Conservation (phyloP, 257 asterid species). For the Solanum virginianum region DNA sequence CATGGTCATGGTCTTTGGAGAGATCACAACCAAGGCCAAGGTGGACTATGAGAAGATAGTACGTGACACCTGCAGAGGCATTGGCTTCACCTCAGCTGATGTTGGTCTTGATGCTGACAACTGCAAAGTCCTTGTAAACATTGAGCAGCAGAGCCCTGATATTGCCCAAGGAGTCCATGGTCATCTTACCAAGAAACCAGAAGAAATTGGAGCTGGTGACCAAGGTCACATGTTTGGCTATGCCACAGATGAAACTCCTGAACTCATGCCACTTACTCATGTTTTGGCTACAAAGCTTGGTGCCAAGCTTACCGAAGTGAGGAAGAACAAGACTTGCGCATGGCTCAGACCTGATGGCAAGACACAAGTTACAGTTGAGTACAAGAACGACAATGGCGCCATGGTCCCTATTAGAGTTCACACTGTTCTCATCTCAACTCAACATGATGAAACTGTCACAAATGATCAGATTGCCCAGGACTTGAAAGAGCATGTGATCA, state of each 20-base stretch:
- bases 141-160: constrained; percentile 64
- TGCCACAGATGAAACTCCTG: constrained; percentile 69
- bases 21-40: constrained; percentile 56
- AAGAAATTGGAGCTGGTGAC: constrained; percentile 69
- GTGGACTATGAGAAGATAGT: constrained; percentile 57
- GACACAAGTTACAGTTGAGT: constrained; percentile 68
- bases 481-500: constrained; percentile 65
- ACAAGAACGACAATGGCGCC: constrained; percentile 48
- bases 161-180: constrained; percentile 71
- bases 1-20: constrained; percentile 59
- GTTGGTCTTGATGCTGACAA: constrained; percentile 60
- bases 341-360: constrained; percentile 72
- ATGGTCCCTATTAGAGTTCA: constrained; percentile 62
- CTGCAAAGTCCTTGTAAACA: constrained; percentile 57
- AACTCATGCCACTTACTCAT: constrained; percentile 64
- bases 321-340: constrained; percentile 47
- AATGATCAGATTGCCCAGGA: constrained; percentile 47
- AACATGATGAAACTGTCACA: constrained; percentile 51
- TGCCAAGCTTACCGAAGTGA: constrained; percentile 52
- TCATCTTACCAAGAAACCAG: constrained; percentile 59
- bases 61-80: constrained; percentile 56
- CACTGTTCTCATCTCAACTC: constrained; percentile 62
- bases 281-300: constrained; percentile 65
- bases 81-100: constrained; percentile 52
- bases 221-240: constrained; percentile 78